Base-by-base conservation (phyloP, 2,329 filamentous ascomycete genomes). In the Colletotrichum musicola region DNA sequence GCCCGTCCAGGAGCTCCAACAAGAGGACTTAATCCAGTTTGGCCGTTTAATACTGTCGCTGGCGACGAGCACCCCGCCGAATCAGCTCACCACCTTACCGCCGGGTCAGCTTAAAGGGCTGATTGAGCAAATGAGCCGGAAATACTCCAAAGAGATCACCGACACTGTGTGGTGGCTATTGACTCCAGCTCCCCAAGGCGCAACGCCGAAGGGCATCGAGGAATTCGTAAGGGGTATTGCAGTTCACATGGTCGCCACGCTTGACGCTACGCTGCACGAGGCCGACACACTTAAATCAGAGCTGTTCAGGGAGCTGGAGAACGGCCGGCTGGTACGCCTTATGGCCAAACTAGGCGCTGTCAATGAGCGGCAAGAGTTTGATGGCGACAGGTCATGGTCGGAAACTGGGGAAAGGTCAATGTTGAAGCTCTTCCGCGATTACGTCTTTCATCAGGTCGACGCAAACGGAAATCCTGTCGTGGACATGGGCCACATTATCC, bases 371-470 rank as follows among this genome's bases (percentile, higher is more conserved):
- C 93, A 92, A 1, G 95, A 98, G 76, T 92, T 92, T 70, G 92
- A 93, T 61, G 89, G 90, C 47, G 92, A 95, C 70, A 83, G 86
- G 0, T 85, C 88, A 56, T 99, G 96, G 95, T 93, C 94, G 4
- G 95, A 98, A 79, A 96, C 93, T 55, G 95, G 95, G 27, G 94
- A 97, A 75, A 89, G 95, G 30, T 98, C 97, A 78, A 92, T 93
- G 77, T 85, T 99, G 72, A 98, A 97, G 81, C 87, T 99, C 9
- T 98, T 98, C 84, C 89, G 96, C 57, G 96, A 99, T 80, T 98
- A 97, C 75, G 93, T 98, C 47, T 99, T 98, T 81, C 96, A 99
- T 79, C 95, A 97, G 76, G 94, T 98, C 13, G 94, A 98, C 77
- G 87, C 89, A 35, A 90, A 93, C 65, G 94, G 94, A 14, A 92